Evolutionary conservation across 148 eudicot genomes (phyloP), one percentile per base, ranked within the genome.

Genomic region (Heliamphora exappendiculata): DNA sequence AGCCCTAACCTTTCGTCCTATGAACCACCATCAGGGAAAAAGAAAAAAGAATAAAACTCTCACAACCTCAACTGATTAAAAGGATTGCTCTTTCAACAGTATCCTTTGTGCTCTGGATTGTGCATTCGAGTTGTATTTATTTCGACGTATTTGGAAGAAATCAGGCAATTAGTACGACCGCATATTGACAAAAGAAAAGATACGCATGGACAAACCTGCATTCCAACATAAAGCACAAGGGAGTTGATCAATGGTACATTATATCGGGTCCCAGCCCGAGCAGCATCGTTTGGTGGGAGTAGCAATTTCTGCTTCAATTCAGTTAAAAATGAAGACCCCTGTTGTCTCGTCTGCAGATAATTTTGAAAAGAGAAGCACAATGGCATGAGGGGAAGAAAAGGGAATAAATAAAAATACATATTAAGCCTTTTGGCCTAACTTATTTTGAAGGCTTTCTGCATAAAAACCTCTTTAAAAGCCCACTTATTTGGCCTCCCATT

Each of bases 171-270:
- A 42, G 34, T 50, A 37, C 14, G 36, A 9, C 1, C 37, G 34
- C 3, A 26, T 53, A 67, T 45, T 17, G 26, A 39, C 76, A 12
- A 72, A 70, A 73, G 12, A 9, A 76, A 58, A 77, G 16, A 62
- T 19, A n/a, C 33, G 51, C 39, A 50, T 44, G 51, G 22, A 49
- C 63, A 36, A 60, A 95, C 98, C 97, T 93, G 97, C 85, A 89
- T 90, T 77, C 99, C 99, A 72, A 95, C 93, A 83, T 93, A 91
- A 49, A 95, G 94, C 75, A 95, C 99, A 78, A 93, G 88, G 39
- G 99, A 95, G 81, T 95, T 95, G 74, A 95, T 93, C 78, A 93
- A 80, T 11, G 97, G 99, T 65, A 93, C 99, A 84, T 95, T 95
- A 78, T 93, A 91, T 34, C 94, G 89, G 20, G 97, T 95, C 82